Base-by-base conservation (phyloP, 768 basidiomycete species). In the Inosperma sp. region DNA sequence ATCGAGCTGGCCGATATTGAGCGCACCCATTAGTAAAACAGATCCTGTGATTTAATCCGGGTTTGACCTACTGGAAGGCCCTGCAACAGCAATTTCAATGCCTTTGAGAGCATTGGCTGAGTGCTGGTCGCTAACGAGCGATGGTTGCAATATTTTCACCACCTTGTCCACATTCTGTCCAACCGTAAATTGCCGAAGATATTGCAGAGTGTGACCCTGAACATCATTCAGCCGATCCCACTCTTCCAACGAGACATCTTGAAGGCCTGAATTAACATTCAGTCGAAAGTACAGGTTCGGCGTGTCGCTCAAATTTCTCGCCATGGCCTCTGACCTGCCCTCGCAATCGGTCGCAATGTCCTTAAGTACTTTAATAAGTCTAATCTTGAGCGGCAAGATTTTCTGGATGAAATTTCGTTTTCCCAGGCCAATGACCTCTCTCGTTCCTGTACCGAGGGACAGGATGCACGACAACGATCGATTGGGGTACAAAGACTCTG, bases 311-410 rank as follows among this genome's bases (percentile, higher is more conserved):
- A 44, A 44, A 13, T 44, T 44, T 16, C 14, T 17, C 7, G 16
- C 27, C 10, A 44, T 21, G 2, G 27, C 43, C 10, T 44, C 17
- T 13, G 42, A 25, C 30, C 10, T 43, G 26, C 17, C 26, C 21
- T 43, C 42, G 42, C 42, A 43, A 43, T 43, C 42, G 10, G 42
- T 43, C 14, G 27, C 42, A 29, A 43, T 29, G 26, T 29, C 30
- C 9, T 5, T 7, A 16, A 43, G 16, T 22, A 29, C 26, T 43
- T 43, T 43, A 4, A 43, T 6, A 29, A 43, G 42, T 43, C 23
- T 29, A 29, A 29, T 29, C 12, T 43, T 43, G 42, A 27, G n/a
- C 8, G 41, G 41, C 4, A 43, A 19, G 4, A 43, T 2, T 13
- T 27, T 29, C 16, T 27, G 14, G 12, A 29, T 10, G 8, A n/a